Evolutionary conservation across 2,329 filamentous ascomycete genomes (phyloP), one percentile per base, ranked within the genome.

Genomic region (Tolypocladium amazonense): DNA sequence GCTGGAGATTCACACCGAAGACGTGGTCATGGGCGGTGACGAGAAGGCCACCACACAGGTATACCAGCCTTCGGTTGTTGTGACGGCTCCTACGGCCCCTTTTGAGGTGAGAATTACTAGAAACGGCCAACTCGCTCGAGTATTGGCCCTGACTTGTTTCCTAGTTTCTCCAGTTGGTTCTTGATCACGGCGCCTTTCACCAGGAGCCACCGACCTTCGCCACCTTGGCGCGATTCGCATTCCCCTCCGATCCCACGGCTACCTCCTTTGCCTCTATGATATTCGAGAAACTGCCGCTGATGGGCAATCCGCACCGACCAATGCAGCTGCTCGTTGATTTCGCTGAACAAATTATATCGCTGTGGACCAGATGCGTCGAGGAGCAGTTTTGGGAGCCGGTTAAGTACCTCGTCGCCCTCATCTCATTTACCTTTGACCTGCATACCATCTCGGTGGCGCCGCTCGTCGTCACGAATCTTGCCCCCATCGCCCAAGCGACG

Each of bases 291-390:
- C 73, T 93, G n/a, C 83, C 87, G 0, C 69, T 77, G 7, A 78
- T 86, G 62, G 81, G 82, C 57, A 77, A 73, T 55, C 75, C 70
- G 59, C 75, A 68, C 58, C 79, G 75, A 61, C 82, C 75, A 56
- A 77, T 75, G 72, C 83, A 74, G 68, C 76, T 89, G 4, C 81
- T 88, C 1, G 75, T 87, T 12, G 82, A 86, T 61, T 86, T 92
- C 63, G 85, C 84, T 57, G 77, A 83, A 56, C 75, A 85, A 37
- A 72, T 92, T 25, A 79, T 90, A 56, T 77, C 80, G 20, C 71
- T 93, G 18, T 93, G 90, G 89, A 78, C 79, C 20, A 80, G 79
- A 25, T 92, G 89, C 68, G 73, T 87, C 8, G 76, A 81, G 14
- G 88, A 92, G 65, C 77, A 78, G 64, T 76, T 84, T 72, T 84